Base-by-base conservation (phyloP, 768 basidiomycete genomes). In the Phaeolepiota aurea region DNA sequence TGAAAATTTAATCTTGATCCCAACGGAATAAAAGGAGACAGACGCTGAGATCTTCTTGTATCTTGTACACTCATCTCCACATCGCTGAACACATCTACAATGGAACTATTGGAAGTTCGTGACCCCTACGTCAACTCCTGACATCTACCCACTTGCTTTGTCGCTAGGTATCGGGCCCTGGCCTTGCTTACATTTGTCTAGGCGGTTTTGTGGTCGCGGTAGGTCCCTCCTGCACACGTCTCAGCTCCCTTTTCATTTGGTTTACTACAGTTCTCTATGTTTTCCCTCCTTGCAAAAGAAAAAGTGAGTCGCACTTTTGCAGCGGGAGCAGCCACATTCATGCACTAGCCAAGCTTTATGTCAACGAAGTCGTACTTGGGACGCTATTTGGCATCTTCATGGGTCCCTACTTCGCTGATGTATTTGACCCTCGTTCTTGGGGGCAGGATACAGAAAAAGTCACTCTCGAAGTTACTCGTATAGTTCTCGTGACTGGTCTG, bases 301-400 rank as follows among this genome's bases (percentile, higher is more conserved):
- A 81, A 67, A 65, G 87, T 84, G 34, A 7, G 58, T n/a, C n/a
- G n/a, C n/a, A 52, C 3, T 16, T 13, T 22, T 3, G 41, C 16
- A n/a, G 10, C 34, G 13, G 1, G 16, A 31, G 5, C 10, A 14
- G 14, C 14, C 28, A 10, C 10, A 31, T 14, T 31, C 28, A 32
- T 37, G 32, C n/a, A 9, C 4, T 14, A 28, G 13, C 18, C 12
- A 38, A 88, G 77, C 53, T 94, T 3, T 96, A 84, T 53, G 76
- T 96, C 48, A 96, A 91, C 50, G 94, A 99, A 68, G 92, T 94
- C 23, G 82, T 93, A 20, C 79, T 96, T 18, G 92, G 90, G 1
- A 93, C 91, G 0, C 69, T 71, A 0, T 81, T 80, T 43, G 75
- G 76, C 3, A 58, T 78, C 32, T 45, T 77, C 36, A 73, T 85